Conservation (phyloP, 179 eudicot genomes). For the Sideroxylon spinosum region DNA sequence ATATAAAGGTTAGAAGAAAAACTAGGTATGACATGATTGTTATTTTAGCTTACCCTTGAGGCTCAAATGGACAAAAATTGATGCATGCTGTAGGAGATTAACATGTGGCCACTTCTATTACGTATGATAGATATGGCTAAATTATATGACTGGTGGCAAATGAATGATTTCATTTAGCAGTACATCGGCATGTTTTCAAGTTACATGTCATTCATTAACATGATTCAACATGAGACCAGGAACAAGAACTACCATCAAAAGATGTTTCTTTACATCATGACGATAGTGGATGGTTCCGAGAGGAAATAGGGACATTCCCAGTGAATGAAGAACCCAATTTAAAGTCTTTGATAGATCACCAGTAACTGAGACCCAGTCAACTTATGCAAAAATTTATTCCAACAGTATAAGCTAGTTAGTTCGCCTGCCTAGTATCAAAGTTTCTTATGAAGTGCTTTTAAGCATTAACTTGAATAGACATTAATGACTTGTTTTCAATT, state of each 20-base stretch:
- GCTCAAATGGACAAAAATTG: background rate
- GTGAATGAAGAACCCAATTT: no score
- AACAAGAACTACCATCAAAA: constrained; percentile 2
- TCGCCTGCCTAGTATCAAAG: background rate
- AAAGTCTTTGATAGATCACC: no score
- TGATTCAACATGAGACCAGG: background rate
- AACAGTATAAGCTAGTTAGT: background rate
- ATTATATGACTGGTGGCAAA: background rate
- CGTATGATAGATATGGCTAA: background rate
- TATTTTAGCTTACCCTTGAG: no score
- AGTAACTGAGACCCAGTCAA: no score
- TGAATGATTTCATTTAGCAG: background rate
- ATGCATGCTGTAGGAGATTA: background rate
- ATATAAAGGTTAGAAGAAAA: no score
- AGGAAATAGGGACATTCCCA: no score
- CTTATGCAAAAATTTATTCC: background rate
- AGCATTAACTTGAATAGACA: background rate
- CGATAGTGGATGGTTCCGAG: background rate
- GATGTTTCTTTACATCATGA: background rate
- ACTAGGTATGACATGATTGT: no score
- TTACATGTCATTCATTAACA: background rate
- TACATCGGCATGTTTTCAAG: background rate
- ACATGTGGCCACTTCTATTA: background rate
- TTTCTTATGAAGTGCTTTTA: background rate
- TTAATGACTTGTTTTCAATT: constrained; percentile 10